These are phyloP conservation scores for Crataegus laevigata DNA, from an alignment of 306 rosid genomes.

Conservation along the genomic window DNA sequence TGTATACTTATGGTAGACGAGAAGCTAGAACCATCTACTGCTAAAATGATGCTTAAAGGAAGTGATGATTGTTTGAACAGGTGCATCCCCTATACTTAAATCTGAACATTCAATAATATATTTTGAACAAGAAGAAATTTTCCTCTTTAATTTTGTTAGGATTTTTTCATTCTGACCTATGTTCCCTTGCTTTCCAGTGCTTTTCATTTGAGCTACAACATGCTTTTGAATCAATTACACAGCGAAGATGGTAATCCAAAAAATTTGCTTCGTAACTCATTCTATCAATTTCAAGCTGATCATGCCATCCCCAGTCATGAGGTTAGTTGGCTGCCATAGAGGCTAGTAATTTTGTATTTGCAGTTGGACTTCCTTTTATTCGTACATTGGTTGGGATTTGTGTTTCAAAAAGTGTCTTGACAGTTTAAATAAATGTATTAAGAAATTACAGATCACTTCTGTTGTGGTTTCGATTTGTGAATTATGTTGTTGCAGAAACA, in stretches of 20 bases:
- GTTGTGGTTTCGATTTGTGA: neutral
- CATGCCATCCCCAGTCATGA: conserved; percentile 78
- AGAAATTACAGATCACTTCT: neutral
- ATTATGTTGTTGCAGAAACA: conserved; percentile 52
- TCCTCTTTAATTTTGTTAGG: conserved; percentile 7
- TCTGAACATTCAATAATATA: neutral
- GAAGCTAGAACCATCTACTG: conserved; percentile 91
- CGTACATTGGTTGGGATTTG: neutral
- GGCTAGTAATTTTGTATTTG: neutral
- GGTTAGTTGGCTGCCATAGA: conserved; percentile 41
- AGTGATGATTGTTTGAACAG: conserved; percentile 93
- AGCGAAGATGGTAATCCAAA: conserved; percentile 92
- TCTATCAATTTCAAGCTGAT: conserved; percentile 95
- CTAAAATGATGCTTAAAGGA: conserved; percentile 90
- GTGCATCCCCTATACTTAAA: conserved; percentile 20
- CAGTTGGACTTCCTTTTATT: neutral
- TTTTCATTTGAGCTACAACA: conserved; percentile 95
- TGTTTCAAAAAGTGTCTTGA: neutral
- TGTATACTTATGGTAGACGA: conserved; percentile 97
- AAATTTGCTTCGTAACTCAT: conserved; percentile 82
- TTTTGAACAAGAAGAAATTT: neutral
- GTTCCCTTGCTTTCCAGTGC: conserved; percentile 51
- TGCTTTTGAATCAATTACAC: conserved; percentile 93
- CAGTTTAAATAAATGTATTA: neutral
- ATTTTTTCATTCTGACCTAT: conserved; percentile 9